A percentile compares a stretch with the other conserved stretches of the same genome.
Evolutionary conservation across 352 stramenopile species (phyloP).

Genomic region (Thalassiosira sp.): DNA sequence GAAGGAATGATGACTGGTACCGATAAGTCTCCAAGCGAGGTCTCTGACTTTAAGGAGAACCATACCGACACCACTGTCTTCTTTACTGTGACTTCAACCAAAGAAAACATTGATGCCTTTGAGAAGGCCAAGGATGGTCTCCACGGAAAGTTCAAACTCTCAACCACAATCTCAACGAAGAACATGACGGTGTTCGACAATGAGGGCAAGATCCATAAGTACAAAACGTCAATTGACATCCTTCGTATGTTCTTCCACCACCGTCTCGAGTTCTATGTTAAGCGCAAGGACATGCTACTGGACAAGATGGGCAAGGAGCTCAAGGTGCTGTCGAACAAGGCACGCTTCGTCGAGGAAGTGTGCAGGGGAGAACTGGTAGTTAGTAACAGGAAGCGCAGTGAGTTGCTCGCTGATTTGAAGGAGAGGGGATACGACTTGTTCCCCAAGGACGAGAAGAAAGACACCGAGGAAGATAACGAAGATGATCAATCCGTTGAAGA

Average conservation of each 20-base stretch:
- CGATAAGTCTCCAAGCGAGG: constrained; percentile 53
- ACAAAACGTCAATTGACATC: constrained; percentile 88
- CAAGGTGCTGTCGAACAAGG: constrained; percentile 92
- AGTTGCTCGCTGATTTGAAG: constrained; percentile 85
- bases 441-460: constrained; percentile 49
- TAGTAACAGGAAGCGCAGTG: constrained; percentile 85
- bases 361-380: constrained; percentile 91
- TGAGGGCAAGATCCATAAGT: constrained; percentile 90
- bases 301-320: constrained; percentile 87
- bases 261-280: constrained; percentile 86
- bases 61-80: constrained; percentile 92
- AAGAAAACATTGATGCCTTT: constrained; percentile 85
- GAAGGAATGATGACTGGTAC: no score
- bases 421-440: constrained; percentile 84
- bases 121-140: constrained; percentile 85
- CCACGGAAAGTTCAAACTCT: constrained; percentile 93
- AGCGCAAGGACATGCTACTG: constrained; percentile 80
- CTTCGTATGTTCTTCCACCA: constrained; percentile 92
- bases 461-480: constrained; percentile 48
- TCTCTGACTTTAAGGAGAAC: constrained; percentile 93
- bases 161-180: constrained; percentile 90
- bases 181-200: constrained; percentile 98
- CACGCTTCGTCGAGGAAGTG: constrained; percentile 96
- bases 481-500: constrained; percentile 71
- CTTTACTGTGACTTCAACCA: constrained; percentile 84